phyloP scores from a whole-genome alignment of 1,139 yeast species.

The Komagataea norvegica region DNA sequence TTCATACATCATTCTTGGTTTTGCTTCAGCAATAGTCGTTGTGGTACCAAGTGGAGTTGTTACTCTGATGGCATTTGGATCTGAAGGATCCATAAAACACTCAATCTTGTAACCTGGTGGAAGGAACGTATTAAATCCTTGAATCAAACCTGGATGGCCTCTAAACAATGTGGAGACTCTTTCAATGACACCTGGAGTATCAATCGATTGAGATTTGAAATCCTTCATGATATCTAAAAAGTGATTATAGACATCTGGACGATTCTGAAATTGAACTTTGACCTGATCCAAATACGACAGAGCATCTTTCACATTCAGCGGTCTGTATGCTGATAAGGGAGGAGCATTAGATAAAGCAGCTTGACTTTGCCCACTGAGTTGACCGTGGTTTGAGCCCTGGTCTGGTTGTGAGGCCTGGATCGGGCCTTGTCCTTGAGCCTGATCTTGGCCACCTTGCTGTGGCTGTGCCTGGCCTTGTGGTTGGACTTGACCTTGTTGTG shows the following conservation, averaged over 20 bases:
- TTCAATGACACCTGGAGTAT: slow-evolving; percentile 97
- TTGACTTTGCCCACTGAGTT: slow-evolving; percentile 7
- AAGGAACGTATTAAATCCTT: slow-evolving; percentile 93
- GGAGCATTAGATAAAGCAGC: slow-evolving; percentile 9
- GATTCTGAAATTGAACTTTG: slow-evolving; percentile 83
- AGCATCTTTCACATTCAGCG: slow-evolving; percentile 94
- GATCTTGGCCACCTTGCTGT: slow-evolving; percentile 14
- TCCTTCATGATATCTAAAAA: slow-evolving; percentile 98
- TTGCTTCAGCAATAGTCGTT: slow-evolving; percentile 25
- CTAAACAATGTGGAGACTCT: slow-evolving; percentile 85
- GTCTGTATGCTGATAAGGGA: slow-evolving; percentile 55
- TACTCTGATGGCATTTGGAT: slow-evolving; percentile 88
- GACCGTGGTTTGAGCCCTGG: slow-evolving; percentile 18
- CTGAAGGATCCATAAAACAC: slow-evolving; percentile 84
- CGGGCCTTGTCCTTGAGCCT: slow-evolving; percentile 8
- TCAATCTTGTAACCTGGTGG: slow-evolving; percentile 97
- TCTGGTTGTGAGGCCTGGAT: slow-evolving; percentile 8
- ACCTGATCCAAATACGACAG: slow-evolving; percentile 93
- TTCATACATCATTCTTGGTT: slow-evolving; percentile 12
- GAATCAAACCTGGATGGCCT: slow-evolving; percentile 90
- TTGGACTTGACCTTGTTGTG: slow-evolving; percentile 18
- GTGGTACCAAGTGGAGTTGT: slow-evolving; percentile 95
- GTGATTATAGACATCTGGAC: slow-evolving; percentile 94
- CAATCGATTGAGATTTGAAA: slow-evolving; percentile 91
- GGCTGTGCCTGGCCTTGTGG: slow-evolving; percentile 22